Conservation (phyloP, 1,284 basidiomycete genomes). For the Ganoderma sp. region DNA sequence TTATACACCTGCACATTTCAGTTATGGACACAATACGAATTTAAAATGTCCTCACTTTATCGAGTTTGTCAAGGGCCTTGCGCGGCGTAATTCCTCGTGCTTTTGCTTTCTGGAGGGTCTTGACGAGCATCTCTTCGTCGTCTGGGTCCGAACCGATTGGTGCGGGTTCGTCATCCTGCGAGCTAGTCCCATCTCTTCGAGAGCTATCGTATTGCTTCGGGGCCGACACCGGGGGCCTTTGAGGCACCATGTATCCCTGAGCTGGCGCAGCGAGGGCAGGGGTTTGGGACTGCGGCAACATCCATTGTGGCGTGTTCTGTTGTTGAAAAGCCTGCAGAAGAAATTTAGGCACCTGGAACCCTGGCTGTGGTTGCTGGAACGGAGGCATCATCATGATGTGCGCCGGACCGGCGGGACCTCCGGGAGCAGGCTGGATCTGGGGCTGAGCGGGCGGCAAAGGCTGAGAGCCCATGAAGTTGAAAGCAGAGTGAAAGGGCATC, state of each 20-base stretch:
- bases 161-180: neutral
- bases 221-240: neutral
- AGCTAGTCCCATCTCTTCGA: neutral
- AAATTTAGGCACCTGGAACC: neutral
- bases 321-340: conserved; percentile 1
- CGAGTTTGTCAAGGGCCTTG: conserved; percentile 1
- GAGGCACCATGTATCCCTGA: neutral
- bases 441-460: neutral
- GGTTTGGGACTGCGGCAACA: neutral
- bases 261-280: neutral
- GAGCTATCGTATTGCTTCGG: neutral
- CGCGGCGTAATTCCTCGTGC: neutral
- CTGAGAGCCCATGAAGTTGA: neutral
- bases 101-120: neutral
- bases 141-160: neutral
- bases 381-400: neutral
- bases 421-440: neutral
- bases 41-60: neutral
- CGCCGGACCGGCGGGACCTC: neutral
- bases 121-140: conserved; percentile 6
- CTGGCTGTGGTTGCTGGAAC: neutral
- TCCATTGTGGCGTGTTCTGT: neutral
- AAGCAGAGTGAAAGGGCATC: neutral
- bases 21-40: neutral
- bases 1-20: neutral